Base-by-base conservation (phyloP, 2,329 filamentous ascomycete species). In the Aplosporella prunicola region DNA sequence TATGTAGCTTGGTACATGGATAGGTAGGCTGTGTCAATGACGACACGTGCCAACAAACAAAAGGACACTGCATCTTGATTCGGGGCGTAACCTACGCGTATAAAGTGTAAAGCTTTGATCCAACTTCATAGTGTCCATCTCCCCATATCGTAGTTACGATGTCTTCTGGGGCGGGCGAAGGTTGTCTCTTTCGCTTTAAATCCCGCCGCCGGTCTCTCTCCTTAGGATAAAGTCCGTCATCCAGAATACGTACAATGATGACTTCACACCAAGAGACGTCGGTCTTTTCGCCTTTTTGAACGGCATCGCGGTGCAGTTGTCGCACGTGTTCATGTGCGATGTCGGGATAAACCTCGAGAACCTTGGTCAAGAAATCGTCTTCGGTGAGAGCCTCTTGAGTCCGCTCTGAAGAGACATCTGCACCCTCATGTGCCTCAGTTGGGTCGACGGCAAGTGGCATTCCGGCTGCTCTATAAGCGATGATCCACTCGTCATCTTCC, bases 261-360 rank as follows among this genome's bases (percentile, higher is more conserved):
- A 36, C 40, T 34, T 57, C 50, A 35, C 53, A 57, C 33, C 44
- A 46, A 4, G 38, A n/a, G 5, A 32, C 43, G 3, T 36, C 41
- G 14, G 51, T 51, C 9, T 46, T 47, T n/a, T 45, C 51, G 8
- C 31, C 30, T 23, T 51, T 49, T 16, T 48, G 47, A 18, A 44
- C 51, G 16, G 40, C 44, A 23, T 51, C 46, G 27, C 43, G 39
- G 24, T 58, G 52, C 15, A 54, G 35, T 3, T 41, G 35, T 15
- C 56, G 45, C 13, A 51, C 56, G 42, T 60, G 46, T 23, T 56
- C 44, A 15, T 51, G 45, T 4, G 52, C 49, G 20, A 60, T 52
- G 26, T 58, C 56, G 7, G 57, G 55, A 5, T 59, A 45, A 7
- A 61, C 47, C 22, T 53, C 44, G 6, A 60, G 17, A n/a, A 61